phyloP scores from a whole-genome alignment of 2,329 filamentous ascomycete genomes.

The Penicillium concentricum region DNA sequence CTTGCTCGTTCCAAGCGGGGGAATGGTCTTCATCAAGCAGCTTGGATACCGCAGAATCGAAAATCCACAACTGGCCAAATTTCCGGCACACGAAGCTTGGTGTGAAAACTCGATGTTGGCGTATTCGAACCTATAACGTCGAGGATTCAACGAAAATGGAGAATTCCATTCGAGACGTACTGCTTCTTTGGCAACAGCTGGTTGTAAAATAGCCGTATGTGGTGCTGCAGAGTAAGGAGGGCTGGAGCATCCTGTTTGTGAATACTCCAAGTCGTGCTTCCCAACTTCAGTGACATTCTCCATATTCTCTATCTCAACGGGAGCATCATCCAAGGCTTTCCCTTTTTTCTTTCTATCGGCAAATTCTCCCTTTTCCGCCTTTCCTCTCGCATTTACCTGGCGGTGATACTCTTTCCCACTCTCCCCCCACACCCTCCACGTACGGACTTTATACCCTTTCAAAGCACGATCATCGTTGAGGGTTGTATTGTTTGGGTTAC shows the following conservation, averaged over 20 bases:
- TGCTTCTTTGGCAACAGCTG: conserved; percentile 3
- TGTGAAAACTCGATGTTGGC: conserved; percentile 7
- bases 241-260: not conserved
- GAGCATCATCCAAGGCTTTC: not conserved
- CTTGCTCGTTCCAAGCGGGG: not conserved
- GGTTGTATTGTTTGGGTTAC: conserved; percentile 5
- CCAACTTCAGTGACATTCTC: not conserved
- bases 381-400: conserved; percentile 7
- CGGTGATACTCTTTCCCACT: conserved; percentile 12
- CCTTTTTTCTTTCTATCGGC: not conserved
- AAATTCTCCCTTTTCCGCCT: not conserved
- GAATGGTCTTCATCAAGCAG: conserved; percentile 2
- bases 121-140: conserved; percentile 12
- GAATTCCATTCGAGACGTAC: conserved; percentile 4
- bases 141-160: not conserved
- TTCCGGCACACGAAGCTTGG: conserved; percentile 1
- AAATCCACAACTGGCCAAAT: conserved; percentile 8
- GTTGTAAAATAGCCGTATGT: not conserved
- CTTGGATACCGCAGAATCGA: conserved; percentile 9
- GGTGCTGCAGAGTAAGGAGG: not conserved
- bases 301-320: not conserved
- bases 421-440: conserved; percentile 16
- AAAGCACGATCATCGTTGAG: conserved; percentile 1
- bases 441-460: conserved; percentile 16
- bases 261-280: not conserved